A percentile compares a stretch with the other conserved stretches of the same genome.
Evolutionary conservation across 2,329 filamentous ascomycete genomes (phyloP).

Genomic region (Penicillium capsulatum): DNA sequence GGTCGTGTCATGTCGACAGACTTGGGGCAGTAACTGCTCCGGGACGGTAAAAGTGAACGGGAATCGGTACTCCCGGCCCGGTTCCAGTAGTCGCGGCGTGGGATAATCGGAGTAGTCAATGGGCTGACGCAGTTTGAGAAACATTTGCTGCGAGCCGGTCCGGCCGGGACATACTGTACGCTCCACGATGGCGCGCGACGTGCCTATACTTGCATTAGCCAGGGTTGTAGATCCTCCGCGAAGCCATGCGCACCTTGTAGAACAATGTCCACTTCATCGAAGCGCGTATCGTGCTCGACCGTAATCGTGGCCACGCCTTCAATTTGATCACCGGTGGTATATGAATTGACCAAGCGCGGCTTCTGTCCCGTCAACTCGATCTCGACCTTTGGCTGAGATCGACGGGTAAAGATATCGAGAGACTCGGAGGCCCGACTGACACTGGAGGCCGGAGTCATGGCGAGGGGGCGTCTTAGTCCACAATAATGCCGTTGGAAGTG

Average conservation of each 20-base stretch:
- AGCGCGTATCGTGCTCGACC: slow-evolving; percentile 50
- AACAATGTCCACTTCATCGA: slow-evolving; percentile 57
- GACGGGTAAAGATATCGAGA: slow-evolving; percentile 27
- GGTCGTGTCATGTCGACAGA: slow-evolving; percentile 53
- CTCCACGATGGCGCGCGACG: slow-evolving; percentile 52
- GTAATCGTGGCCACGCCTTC: slow-evolving; percentile 52
- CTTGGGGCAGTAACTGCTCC: slow-evolving; percentile 54
- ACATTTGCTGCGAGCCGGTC: slow-evolving; percentile 56
- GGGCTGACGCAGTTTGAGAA: slow-evolving; percentile 60
- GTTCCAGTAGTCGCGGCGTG: slow-evolving; percentile 50
- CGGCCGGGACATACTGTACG: slow-evolving; percentile 52
- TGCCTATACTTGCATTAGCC: slow-evolving; percentile 36
- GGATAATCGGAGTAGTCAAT: slow-evolving; percentile 53
- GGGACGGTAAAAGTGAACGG: slow-evolving; percentile 63
- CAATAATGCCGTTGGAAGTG: too few relatives aligned
- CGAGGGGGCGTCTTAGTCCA: too few relatives aligned
- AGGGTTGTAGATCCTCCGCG: background rate
- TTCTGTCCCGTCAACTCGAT: slow-evolving; percentile 30
- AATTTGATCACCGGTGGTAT: slow-evolving; percentile 56
- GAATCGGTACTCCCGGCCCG: slow-evolving; percentile 55
- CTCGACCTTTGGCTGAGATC: slow-evolving; percentile 29
- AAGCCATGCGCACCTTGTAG: slow-evolving; percentile 50
- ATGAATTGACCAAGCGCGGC: slow-evolving; percentile 44
- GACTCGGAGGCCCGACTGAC: slow-evolving; percentile 25
- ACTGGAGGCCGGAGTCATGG: slow-evolving; percentile 24